Conservation (phyloP, 1,139 yeast species). For the Eremothecium sinecaudum region DNA sequence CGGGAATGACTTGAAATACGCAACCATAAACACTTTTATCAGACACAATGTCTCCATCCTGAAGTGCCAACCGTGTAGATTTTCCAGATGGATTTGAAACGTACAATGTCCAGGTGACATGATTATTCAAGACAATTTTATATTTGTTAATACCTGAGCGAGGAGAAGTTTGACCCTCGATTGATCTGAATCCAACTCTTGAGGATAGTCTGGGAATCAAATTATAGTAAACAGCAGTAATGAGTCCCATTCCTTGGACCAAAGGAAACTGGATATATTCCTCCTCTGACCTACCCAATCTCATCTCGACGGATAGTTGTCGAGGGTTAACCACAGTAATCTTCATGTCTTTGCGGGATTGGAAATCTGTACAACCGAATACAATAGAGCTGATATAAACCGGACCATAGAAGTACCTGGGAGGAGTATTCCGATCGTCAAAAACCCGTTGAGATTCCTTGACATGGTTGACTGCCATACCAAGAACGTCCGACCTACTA, state of each 20-base stretch:
- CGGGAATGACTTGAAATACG: slow-evolving; percentile 30
- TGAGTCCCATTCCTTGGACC: slow-evolving; percentile 65
- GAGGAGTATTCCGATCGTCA: slow-evolving; percentile 44
- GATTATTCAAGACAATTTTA: slow-evolving; percentile 34
- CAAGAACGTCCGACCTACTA: slow-evolving; percentile 37
- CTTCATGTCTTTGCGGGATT: slow-evolving; percentile 14
- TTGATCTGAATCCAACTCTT: slow-evolving; percentile 52
- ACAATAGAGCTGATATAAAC: slow-evolving; percentile 31
- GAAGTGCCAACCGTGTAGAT: slow-evolving; percentile 34
- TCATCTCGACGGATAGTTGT: slow-evolving; percentile 29
- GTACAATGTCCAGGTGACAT: slow-evolving; percentile 42
- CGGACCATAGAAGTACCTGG: slow-evolving; percentile 32
- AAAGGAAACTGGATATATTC: slow-evolving; percentile 33
- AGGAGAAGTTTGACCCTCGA: slow-evolving; percentile 29
- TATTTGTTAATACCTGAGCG: slow-evolving; percentile 36
- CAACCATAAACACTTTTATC: slow-evolving; percentile 31
- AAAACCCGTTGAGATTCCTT: slow-evolving; percentile 49
- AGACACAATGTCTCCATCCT: slow-evolving; percentile 45
- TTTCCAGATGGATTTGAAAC: slow-evolving; percentile 33
- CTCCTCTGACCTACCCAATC: slow-evolving; percentile 16
- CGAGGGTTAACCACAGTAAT: slow-evolving; percentile 26
- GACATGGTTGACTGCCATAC: slow-evolving; percentile 62
- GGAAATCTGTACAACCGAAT: slow-evolving; percentile 31
- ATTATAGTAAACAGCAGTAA: slow-evolving; percentile 51
- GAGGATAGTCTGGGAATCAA: slow-evolving; percentile 49